phyloP scores from a whole-genome alignment of 2,329 filamentous ascomycete genomes.

The Claviceps sp. region DNA sequence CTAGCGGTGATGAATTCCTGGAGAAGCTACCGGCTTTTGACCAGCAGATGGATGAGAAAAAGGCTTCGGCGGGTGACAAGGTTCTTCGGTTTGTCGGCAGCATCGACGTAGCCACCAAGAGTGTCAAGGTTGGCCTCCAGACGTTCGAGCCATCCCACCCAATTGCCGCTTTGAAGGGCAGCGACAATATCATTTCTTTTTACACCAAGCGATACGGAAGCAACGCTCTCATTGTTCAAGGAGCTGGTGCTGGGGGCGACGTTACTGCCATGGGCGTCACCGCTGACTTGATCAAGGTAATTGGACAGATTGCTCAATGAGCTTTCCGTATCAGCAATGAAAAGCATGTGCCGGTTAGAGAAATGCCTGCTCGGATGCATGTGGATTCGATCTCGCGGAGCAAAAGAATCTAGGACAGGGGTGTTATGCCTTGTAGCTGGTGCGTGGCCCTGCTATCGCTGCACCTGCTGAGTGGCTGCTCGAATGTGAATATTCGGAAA shows the following conservation, averaged over 20 bases:
- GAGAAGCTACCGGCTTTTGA: constrained; percentile 70
- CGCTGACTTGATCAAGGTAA: constrained; percentile 80
- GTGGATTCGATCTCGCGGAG: neutral
- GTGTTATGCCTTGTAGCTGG: constrained; percentile 4
- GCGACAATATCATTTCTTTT: constrained; percentile 98
- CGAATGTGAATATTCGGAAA: neutral
- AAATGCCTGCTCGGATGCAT: neutral
- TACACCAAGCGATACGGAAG: constrained; percentile 89
- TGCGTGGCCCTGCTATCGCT: constrained; percentile 2
- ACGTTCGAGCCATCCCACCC: constrained; percentile 78
- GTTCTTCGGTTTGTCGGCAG: constrained; percentile 90
- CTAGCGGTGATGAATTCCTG: constrained; percentile 77
- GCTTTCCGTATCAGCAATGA: too few relatives aligned
- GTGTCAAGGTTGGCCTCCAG: constrained; percentile 85
- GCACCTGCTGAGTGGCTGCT: neutral
- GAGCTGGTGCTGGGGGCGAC: constrained; percentile 83
- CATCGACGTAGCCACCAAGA: constrained; percentile 68
- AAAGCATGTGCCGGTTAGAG: too few relatives aligned
- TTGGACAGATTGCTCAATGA: constrained; percentile 49
- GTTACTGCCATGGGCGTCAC: constrained; percentile 97
- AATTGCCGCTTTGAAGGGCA: constrained; percentile 89
- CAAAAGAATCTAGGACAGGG: neutral
- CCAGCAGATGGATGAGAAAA: constrained; percentile 75
- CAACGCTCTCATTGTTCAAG: constrained; percentile 88
- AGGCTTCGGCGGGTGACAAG: constrained; percentile 76